Base-by-base conservation (phyloP, 208 protist genomes). In the Crithidia mellificae region DNA sequence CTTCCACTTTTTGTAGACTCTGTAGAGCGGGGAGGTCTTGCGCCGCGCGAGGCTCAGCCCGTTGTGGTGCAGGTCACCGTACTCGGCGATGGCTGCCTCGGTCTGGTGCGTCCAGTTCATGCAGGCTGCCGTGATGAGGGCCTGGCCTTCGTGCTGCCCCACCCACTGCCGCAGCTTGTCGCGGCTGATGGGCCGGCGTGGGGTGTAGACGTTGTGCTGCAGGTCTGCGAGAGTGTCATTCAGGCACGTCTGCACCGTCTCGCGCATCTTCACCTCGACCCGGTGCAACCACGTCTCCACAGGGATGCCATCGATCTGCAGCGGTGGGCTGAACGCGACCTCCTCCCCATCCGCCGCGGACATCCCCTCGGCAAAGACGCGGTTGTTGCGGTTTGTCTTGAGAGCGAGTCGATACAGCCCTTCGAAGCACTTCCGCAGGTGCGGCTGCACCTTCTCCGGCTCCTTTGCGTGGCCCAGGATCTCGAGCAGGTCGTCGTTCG, bases 371-470 rank as follows among this genome's bases (percentile, higher is more conserved):
- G 88, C 92, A 22, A 93, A 76, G 53, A 92, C 74, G 30, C 80
- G 72, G 47, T 87, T 85, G 70, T 69, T 75, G 46, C 90, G 81
- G 34, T 88, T 77, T 25, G 78, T 76, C 58, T 91, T 90, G 41
- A 98, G 81, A 25, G 92, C 77, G 12, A 98, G 83, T 22, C 80
- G 72, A 70, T 97, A 92, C 20, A 99, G 85, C 14, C 88, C 97
- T 69, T 99, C 97, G 77, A 99, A 99, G 85, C 95, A 98, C 84
- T 99, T 99, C 55, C 96, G 93, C 46, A 99, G 74, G 77, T 99
- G 97, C 36, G 89, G 88, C 90, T 98, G 95, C 55, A 99, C 96
- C 76, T 98, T 97, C 59, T 86, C 70, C 2, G 98, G 98, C 55
- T 99, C 97, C 56, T 97, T 96, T 44, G 91, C 88, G 86, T 99